Conservation (phyloP, 768 basidiomycete species). For the Hygrophorus russula region DNA sequence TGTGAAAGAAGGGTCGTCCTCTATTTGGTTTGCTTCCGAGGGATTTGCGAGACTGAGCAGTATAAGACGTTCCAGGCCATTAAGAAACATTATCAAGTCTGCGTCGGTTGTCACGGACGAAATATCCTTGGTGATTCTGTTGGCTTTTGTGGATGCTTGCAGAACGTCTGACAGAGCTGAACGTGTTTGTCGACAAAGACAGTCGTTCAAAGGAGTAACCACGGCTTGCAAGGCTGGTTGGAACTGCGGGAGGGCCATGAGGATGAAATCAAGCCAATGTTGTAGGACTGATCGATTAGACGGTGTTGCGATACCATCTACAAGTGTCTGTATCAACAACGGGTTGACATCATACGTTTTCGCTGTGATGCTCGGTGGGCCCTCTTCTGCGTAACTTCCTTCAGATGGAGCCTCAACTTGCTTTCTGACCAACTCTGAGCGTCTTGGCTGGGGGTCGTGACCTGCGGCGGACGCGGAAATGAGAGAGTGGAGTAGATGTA, state of each 20-base stretch:
- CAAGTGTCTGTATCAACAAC: conserved; percentile 63
- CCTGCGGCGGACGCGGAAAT: conserved; percentile 50
- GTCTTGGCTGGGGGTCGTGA: conserved; percentile 13
- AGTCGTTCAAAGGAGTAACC: conserved; percentile 67
- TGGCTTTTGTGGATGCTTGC: conserved; percentile 25
- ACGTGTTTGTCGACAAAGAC: conserved; percentile 62
- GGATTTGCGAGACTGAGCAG: conserved; percentile 57
- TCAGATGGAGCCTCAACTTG: conserved; percentile 18
- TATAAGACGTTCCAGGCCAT: conserved; percentile 74
- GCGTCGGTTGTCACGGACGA: conserved; percentile 54
- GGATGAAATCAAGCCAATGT: conserved; percentile 94
- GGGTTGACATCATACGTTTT: conserved; percentile 48
- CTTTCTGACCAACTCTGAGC: conserved; percentile 15
- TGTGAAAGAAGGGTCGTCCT: conserved; percentile 41
- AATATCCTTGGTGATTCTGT: conserved; percentile 29
- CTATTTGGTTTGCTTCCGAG: conserved; percentile 33
- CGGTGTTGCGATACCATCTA: conserved; percentile 64
- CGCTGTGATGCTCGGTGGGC: conserved; percentile 16
- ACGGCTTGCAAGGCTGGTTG: conserved; percentile 57
- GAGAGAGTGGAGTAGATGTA: conserved; percentile 82
- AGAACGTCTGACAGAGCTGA: conserved; percentile 44
- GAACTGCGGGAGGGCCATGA: conserved; percentile 84
- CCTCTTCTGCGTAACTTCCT: conserved; percentile 23
- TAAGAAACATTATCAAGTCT: conserved; percentile 77
- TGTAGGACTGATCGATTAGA: conserved; percentile 76